Conservation (phyloP, 1,139 yeast genomes). For the Candida tetrigidarum region DNA sequence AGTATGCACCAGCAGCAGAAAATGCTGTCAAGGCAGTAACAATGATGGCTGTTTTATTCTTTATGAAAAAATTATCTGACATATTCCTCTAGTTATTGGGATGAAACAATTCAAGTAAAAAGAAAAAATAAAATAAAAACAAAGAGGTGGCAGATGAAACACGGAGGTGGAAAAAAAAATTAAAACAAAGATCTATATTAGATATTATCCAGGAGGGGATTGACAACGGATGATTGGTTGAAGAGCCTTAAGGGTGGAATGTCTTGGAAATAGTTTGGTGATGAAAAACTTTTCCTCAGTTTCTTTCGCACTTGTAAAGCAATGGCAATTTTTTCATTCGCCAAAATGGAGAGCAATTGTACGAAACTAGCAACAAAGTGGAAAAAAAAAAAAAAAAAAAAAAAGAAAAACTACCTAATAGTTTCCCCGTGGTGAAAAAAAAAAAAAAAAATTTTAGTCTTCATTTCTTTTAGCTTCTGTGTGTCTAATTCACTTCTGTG, state of each 20-base stretch:
- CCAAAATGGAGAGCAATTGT: not conserved
- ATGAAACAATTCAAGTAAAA: too few relatives aligned
- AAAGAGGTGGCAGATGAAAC: too few relatives aligned
- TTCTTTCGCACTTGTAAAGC: not conserved
- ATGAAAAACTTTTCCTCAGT: slow-evolving; percentile 4
- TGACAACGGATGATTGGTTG: too few relatives aligned
- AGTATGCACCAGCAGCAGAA: slow-evolving; percentile 64
- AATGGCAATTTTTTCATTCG: slow-evolving; percentile 8
- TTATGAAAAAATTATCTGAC: slow-evolving; percentile 45
- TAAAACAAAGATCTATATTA: not conserved
- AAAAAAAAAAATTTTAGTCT: too few relatives aligned
- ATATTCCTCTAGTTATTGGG: slow-evolving; percentile 5
- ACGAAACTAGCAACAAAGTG: not conserved
- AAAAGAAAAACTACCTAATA: not conserved
- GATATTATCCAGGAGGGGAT: too few relatives aligned
- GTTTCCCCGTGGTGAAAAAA: too few relatives aligned
- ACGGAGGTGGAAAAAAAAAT: too few relatives aligned
- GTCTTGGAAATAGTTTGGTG: not conserved
- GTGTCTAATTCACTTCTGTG: too few relatives aligned
- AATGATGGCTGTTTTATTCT: slow-evolving; percentile 62
- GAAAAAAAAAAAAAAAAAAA: not conserved
- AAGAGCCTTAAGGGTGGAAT: not conserved
- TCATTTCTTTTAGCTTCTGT: too few relatives aligned
- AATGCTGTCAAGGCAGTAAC: slow-evolving; percentile 66
- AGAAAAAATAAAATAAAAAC: too few relatives aligned